phyloP scores from a whole-genome alignment of 2,329 filamentous ascomycete genomes.

The Ceratocystis destructans region DNA sequence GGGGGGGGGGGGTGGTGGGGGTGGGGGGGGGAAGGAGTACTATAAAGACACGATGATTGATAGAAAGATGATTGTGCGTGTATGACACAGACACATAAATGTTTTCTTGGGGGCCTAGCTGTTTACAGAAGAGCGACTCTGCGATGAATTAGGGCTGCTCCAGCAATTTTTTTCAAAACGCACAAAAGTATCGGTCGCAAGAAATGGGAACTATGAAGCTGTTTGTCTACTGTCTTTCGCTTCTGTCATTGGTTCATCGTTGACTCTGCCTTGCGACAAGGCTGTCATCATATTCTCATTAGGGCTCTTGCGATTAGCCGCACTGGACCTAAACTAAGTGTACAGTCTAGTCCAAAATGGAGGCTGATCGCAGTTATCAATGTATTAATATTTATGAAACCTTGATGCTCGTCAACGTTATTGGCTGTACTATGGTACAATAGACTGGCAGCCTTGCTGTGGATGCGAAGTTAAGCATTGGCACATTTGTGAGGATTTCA shows the following conservation, averaged over 20 bases:
- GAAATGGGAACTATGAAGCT: too few species aligned
- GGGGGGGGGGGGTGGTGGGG: neutral
- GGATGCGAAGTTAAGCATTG: neutral
- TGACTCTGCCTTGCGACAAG: too few species aligned
- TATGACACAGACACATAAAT: neutral
- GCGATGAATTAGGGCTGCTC: too few species aligned
- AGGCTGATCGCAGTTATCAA: neutral
- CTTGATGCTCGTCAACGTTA: neutral
- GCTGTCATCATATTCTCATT: neutral
- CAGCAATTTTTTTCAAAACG: too few species aligned
- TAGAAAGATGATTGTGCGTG: neutral
- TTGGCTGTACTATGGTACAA: neutral
- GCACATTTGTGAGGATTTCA: neutral
- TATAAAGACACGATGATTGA: neutral
- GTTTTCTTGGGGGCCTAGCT: neutral
- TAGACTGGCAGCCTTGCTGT: constrained; percentile 3
- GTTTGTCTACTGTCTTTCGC: too few species aligned
- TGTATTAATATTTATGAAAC: constrained; percentile 1
- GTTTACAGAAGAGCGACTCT: neutral
- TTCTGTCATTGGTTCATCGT: too few species aligned
- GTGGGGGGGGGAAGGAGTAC: too few species aligned
- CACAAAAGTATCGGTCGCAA: too few species aligned
- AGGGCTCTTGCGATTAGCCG: neutral
- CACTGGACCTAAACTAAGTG: constrained; percentile 7
- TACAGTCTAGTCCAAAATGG: neutral